phyloP scores from a whole-genome alignment of 805 yeast species.

The Pichia manshurica region DNA sequence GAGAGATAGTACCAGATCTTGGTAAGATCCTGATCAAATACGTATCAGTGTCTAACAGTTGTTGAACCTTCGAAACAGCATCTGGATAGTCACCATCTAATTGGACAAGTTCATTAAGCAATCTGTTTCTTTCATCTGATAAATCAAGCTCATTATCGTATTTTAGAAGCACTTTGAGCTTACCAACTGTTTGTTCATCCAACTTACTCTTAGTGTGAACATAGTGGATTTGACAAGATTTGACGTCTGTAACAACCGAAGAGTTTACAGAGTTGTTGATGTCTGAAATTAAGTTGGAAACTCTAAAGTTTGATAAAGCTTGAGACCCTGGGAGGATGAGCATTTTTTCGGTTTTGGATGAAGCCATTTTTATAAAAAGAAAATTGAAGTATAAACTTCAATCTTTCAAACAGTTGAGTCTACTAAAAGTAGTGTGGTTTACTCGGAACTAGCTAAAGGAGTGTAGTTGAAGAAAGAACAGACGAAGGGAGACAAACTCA shows the following conservation, averaged over 20 bases:
- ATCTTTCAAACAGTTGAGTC: not conserved
- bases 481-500: too few species aligned
- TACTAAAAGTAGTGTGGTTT: too few species aligned
- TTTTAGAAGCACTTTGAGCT: constrained; percentile 58
- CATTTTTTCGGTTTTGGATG: constrained; percentile 24
- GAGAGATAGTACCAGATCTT: constrained; percentile 93
- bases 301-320: constrained; percentile 84
- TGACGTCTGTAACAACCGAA: constrained; percentile 62
- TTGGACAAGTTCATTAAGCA: constrained; percentile 23
- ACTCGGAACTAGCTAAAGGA: too few species aligned
- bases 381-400: not conserved
- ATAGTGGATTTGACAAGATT: constrained; percentile 77
- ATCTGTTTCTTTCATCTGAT: constrained; percentile 32
- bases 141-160: constrained; percentile 67
- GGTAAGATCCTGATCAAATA: constrained; percentile 76
- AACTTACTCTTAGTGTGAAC: constrained; percentile 49
- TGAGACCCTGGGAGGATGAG: constrained; percentile 76
- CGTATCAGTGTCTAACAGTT: constrained; percentile 36
- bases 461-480: too few species aligned
- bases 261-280: constrained; percentile 67
- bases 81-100: constrained; percentile 24
- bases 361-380: constrained; percentile 3
- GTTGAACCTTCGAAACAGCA: constrained; percentile 10
- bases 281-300: constrained; percentile 62
- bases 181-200: constrained; percentile 36